Evolutionary conservation across 176 grass and related monocot genomes (phyloP).

Genomic region (Aegilops longissima): DNA sequence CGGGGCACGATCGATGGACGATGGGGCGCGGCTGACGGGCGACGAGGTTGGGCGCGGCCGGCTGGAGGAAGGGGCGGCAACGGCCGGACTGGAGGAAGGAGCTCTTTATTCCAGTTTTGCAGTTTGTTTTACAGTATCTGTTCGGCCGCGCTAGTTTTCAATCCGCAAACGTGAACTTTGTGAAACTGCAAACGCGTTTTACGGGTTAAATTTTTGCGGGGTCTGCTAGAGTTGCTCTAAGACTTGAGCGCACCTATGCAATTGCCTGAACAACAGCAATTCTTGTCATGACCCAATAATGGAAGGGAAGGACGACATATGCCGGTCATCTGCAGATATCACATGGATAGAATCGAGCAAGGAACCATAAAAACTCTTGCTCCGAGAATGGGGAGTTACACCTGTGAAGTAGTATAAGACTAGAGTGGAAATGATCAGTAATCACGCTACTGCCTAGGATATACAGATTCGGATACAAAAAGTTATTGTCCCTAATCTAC

Average conservation of each 20-base stretch:
- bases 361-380: neutral
- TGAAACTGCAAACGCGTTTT: too few relatives aligned
- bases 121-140: too few relatives aligned
- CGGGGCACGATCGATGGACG: too few relatives aligned
- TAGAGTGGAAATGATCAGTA: slow-evolving; percentile 11
- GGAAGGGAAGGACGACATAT: slow-evolving; percentile 37
- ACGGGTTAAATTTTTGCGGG: too few relatives aligned
- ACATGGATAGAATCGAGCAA: slow-evolving; percentile 6
- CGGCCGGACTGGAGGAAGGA: too few relatives aligned
- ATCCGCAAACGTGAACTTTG: too few relatives aligned
- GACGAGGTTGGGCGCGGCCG: too few relatives aligned
- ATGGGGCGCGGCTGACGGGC: too few relatives aligned
- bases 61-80: too few relatives aligned
- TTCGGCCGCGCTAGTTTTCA: too few relatives aligned
- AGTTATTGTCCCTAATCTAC: slow-evolving; percentile 43
- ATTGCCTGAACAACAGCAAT: neutral
- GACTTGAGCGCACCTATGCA: neutral
- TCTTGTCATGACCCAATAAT: slow-evolving; percentile 25
- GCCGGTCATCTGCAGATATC: neutral
- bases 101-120: too few relatives aligned
- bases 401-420: neutral
- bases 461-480: slow-evolving; percentile 45
- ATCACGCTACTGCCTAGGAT: slow-evolving; percentile 38
- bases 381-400: slow-evolving; percentile 7
- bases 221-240: too few relatives aligned